phyloP scores from a whole-genome alignment of 176 grass and related monocot species.

The Oryza officinalis region DNA sequence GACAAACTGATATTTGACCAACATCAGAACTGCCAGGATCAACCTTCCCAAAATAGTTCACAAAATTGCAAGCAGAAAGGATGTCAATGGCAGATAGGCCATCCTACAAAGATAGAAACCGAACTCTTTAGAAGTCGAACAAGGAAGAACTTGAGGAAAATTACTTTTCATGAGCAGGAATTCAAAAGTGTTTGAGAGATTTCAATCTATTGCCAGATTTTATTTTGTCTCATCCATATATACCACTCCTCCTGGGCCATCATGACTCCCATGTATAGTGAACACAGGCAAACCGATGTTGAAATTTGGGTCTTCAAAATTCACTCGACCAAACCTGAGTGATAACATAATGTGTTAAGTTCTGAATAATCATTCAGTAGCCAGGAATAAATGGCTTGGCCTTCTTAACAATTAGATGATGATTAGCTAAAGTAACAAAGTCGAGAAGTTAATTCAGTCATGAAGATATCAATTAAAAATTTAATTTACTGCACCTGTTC shows the following conservation, averaged over 20 bases:
- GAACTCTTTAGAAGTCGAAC: background rate
- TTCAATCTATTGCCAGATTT: background rate
- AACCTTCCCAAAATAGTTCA: constrained; percentile 95
- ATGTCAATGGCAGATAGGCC: constrained; percentile 73
- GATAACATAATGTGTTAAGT: background rate
- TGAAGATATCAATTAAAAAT: background rate
- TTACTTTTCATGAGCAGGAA: background rate
- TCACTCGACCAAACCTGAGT: constrained; percentile 72
- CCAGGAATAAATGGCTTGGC: background rate
- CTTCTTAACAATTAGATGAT: background rate
- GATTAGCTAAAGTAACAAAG: background rate
- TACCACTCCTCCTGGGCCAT: constrained; percentile 87
- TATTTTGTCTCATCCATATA: background rate
- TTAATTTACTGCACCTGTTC: constrained; percentile 46
- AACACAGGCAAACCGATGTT: constrained; percentile 87
- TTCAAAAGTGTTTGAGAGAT: background rate
- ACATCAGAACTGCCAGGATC: constrained; percentile 60
- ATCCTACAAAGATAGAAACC: constrained; percentile 57
- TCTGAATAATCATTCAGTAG: background rate
- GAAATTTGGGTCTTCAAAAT: constrained; percentile 78
- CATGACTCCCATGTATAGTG: constrained; percentile 85
- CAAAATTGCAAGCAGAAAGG: constrained; percentile 70
- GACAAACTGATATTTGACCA: constrained; percentile 62
- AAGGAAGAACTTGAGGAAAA: background rate
- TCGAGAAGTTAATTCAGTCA: background rate